These are phyloP conservation scores for Lentithecium fluviatile DNA, from an alignment of 495 filamentous ascomycete genomes.

Conservation along the genomic window DNA sequence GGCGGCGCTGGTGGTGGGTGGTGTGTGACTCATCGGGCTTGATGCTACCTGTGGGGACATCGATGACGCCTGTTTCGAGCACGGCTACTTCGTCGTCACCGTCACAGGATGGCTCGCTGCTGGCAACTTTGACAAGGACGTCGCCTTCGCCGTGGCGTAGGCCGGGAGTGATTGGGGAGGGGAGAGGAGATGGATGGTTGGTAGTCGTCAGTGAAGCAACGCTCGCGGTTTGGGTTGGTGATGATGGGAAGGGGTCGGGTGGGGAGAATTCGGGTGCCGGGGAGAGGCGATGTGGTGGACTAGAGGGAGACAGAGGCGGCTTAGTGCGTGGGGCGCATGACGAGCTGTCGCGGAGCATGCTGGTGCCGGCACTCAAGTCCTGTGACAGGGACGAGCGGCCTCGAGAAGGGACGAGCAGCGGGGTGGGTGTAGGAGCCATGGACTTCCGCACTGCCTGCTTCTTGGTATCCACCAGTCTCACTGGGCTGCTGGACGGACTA, in stretches of 20 bases:
- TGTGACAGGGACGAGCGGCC: conserved; percentile 10
- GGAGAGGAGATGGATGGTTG: conserved; percentile 29
- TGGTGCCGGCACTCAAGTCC: conserved; percentile 5
- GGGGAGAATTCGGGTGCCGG: conserved; percentile 26
- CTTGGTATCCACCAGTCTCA: not conserved
- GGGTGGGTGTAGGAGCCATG: conserved; percentile 3
- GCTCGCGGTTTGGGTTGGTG: conserved; percentile 15
- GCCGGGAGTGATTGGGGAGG: conserved; percentile 34
- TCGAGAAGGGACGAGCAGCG: conserved; percentile 18
- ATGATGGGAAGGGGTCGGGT: conserved; percentile 31
- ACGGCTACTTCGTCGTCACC: conserved; percentile 25
- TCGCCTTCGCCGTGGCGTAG: conserved; percentile 26
- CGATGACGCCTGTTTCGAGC: conserved; percentile 18
- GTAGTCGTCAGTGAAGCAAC: conserved; percentile 29
- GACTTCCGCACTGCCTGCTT: not conserved
- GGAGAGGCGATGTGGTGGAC: conserved; percentile 7
- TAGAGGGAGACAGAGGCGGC: not conserved
- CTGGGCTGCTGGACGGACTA: conserved; percentile 21
- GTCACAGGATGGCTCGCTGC: conserved; percentile 32
- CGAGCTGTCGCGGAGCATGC: conserved; percentile 30
- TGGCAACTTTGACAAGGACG: conserved; percentile 33
- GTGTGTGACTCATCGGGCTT: conserved; percentile 5
- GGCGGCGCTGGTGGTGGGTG: conserved; percentile 21
- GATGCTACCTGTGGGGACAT: conserved; percentile 11
- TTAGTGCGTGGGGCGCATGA: conserved; percentile 13